Evolutionary conservation across 176 grass and related monocot species (phyloP).

Genomic region (Neostapfia colusana): DNA sequence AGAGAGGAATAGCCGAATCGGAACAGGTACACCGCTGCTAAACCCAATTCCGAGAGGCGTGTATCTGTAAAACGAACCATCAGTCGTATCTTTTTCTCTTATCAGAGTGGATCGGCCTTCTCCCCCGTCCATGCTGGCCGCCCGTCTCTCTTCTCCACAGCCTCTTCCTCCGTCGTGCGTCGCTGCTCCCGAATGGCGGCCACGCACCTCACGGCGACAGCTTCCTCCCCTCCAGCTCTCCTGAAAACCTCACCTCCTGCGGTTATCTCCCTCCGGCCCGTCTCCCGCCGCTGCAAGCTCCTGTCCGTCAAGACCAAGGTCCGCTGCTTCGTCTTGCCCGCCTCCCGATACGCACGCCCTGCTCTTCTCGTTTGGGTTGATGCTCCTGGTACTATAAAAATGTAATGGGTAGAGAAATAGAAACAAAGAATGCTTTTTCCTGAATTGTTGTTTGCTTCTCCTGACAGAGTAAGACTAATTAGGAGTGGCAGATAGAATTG

Average conservation of each 20-base stretch:
- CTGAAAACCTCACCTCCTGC: slow-evolving; percentile 16
- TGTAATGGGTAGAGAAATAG: background rate
- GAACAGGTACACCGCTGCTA: background rate
- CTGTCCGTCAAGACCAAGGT: slow-evolving; percentile 63
- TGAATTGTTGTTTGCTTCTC: background rate
- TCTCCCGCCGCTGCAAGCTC: slow-evolving; percentile 40
- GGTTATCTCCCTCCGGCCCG: slow-evolving; percentile 17
- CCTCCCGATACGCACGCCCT: background rate
- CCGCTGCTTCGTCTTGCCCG: background rate
- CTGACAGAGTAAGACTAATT: background rate
- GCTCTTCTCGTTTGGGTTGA: background rate
- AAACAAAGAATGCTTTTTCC: background rate
- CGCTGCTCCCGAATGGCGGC: slow-evolving; percentile 36
- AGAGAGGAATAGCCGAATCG: too few relatives aligned
- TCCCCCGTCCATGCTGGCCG: slow-evolving; percentile 7
- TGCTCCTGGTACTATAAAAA: background rate
- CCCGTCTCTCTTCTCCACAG: background rate
- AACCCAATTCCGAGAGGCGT: background rate
- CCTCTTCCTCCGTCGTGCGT: background rate
- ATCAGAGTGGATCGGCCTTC: slow-evolving; percentile 36
- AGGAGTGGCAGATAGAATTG: background rate
- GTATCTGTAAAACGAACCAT: background rate
- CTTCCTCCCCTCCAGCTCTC: slow-evolving; percentile 10
- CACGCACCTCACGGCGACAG: slow-evolving; percentile 31
- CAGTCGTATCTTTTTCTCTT: background rate